A percentile compares a stretch with the other conserved stretches of the same genome.
Conservation (phyloP, 306 rosid species). For the Benincasa hispida region DNA sequence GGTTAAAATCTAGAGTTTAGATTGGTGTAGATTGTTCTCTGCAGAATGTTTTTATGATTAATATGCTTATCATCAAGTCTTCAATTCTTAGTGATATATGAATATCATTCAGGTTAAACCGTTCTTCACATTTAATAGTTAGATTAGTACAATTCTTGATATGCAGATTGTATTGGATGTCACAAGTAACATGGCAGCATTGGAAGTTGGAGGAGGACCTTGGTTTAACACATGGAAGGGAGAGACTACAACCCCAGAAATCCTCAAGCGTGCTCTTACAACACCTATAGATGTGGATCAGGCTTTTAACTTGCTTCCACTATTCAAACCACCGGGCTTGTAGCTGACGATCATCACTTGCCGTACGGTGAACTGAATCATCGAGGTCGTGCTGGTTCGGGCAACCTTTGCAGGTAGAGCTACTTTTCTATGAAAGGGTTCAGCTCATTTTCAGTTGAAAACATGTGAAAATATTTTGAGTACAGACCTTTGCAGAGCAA, state of each 20-base stretch:
- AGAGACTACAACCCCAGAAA: slow-evolving; percentile 31
- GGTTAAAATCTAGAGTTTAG: not conserved
- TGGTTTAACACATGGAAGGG: slow-evolving; percentile 92
- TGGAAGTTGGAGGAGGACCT: slow-evolving; percentile 95
- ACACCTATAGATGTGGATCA: slow-evolving; percentile 50
- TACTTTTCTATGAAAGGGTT: not conserved
- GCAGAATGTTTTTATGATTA: not conserved
- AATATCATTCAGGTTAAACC: not conserved
- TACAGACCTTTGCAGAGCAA: not conserved
- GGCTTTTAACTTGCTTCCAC: slow-evolving; percentile 33
- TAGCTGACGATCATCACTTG: slow-evolving; percentile 7
- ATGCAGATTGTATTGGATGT: slow-evolving; percentile 65
- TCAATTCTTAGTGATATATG: not conserved
- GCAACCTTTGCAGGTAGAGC: not conserved
- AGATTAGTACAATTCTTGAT: not conserved
- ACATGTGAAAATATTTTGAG: not conserved
- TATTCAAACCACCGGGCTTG: slow-evolving; percentile 79
- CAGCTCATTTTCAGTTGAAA: not conserved
- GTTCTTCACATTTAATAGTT: not conserved
- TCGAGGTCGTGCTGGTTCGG: not conserved
- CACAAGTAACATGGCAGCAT: slow-evolving; percentile 66
- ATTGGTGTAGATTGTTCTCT: not conserved
- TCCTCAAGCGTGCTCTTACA: slow-evolving; percentile 34
- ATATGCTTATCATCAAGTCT: not conserved
- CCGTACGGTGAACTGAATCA: not conserved